Evolutionary conservation across 306 rosid genomes (phyloP), one percentile per base, ranked within the genome.

Genomic region (Leucaena leucocephala): DNA sequence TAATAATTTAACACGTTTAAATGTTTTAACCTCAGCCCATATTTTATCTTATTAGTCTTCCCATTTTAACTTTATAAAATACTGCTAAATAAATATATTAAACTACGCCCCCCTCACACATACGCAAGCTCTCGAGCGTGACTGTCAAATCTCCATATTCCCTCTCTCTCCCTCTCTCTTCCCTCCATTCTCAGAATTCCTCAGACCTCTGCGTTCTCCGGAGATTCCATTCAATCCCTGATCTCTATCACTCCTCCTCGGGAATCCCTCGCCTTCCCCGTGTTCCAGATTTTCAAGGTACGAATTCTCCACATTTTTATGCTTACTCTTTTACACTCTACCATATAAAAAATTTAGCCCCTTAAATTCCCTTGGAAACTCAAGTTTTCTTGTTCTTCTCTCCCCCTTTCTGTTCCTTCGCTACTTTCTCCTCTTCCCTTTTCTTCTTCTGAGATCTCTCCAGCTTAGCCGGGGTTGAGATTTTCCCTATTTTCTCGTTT

Each of bases 261-360:
- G 89, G 85, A 88, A 85, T 78, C 82, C 85, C 85, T 88, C 89
- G 77, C 85, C 89, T 84, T 34, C 84, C 81, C 39, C 82, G 93
- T 91, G 97, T 71, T 93, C 79, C 95, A 85, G 93, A 90, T 87
- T 91, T 87, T 86, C 93, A 90, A 92, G 99, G 99, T 95, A 90
- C 89, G 72, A 50, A 45, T 44, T 78, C 54, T 76, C 21, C 38
- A 36, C 78, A 75, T 40, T 40, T 17, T 16, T 64, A 5, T 62
- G 3, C 3, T 17, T 2, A 38, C 33, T 16, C 13, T 17, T 3
- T 36, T 64, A 17, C 40, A 64, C 45, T 6, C 43, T 16, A 4
- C 13, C 2, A 39, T 16, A 27, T 27, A 27, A 1, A 38, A 17
- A 40, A 66, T 3, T 16, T 17, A n/a, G 33, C 49, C 22, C 1